Conservation (phyloP, 768 basidiomycete species). For the Lactarius hatsudake region DNA sequence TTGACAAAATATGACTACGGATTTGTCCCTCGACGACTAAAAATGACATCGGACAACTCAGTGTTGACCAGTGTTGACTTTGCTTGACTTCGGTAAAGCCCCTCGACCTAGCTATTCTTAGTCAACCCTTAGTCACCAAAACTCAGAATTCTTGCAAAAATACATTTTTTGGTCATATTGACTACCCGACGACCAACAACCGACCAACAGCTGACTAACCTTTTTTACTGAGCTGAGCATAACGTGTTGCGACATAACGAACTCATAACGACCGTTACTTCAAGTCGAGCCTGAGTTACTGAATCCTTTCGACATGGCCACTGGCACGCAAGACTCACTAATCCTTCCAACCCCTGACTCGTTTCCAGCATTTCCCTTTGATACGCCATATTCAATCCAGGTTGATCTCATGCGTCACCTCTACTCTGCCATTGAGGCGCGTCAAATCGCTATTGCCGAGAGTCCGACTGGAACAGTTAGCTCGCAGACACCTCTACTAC, state of each 20-base stretch:
- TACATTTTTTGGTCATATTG: no score
- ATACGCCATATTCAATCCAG: conserved; percentile 82
- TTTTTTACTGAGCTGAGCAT: no score
- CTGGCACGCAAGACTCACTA: conserved; percentile 24
- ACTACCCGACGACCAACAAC: no score
- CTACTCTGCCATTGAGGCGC: conserved; percentile 72
- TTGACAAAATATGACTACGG: no score
- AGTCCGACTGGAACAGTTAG: conserved; percentile 87
- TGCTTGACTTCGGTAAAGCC: no score
- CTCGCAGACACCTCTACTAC: not conserved
- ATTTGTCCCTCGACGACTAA: no score
- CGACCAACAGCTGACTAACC: no score
- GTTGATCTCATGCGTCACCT: conserved; percentile 84
- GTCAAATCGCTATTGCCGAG: conserved; percentile 78
- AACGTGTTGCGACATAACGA: conserved; percentile 19
- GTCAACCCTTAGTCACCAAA: no score
- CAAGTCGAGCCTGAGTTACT: not conserved
- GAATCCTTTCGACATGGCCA: not conserved
- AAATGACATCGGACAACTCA: no score
- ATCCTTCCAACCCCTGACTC: conserved; percentile 56
- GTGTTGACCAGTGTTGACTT: no score
- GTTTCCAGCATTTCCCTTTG: conserved; percentile 84
- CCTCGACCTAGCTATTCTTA: no score
- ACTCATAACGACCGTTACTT: not conserved
- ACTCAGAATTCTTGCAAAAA: no score